These are phyloP conservation scores for Scedosporium minutisporum DNA, from an alignment of 2,329 filamentous ascomycete genomes.

Conservation along the genomic window DNA sequence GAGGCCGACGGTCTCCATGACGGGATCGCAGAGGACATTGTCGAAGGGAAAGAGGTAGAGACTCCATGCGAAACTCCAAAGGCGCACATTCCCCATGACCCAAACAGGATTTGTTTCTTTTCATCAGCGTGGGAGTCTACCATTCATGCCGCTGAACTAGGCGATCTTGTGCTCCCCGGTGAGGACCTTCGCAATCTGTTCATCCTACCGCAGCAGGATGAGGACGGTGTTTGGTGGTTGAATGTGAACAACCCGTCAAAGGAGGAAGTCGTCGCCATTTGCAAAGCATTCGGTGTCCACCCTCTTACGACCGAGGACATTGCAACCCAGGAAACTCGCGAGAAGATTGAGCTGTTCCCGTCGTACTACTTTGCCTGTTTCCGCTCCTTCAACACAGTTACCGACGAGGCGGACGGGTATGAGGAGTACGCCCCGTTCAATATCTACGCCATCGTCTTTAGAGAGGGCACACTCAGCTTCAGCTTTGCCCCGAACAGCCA, in stretches of 20 bases:
- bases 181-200: constrained; percentile 88
- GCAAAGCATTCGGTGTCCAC: constrained; percentile 91
- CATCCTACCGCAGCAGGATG: constrained; percentile 45
- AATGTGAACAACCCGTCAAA: constrained; percentile 86
- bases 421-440: constrained; percentile 91
- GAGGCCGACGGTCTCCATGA: constrained; percentile 46
- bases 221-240: constrained; percentile 90
- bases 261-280: constrained; percentile 79
- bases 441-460: constrained; percentile 93
- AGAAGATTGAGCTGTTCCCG: constrained; percentile 96
- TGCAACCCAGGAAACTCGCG: constrained; percentile 84
- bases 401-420: constrained; percentile 61
- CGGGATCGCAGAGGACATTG: constrained; percentile 19
- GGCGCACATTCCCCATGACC: constrained; percentile 36
- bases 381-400: constrained; percentile 74
- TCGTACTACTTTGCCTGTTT: constrained; percentile 99
- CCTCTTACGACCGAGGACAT: constrained; percentile 96
- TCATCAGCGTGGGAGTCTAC: constrained; percentile 91
- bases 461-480: constrained; percentile 89
- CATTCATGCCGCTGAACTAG: constrained; percentile 81
- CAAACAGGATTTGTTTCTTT: constrained; percentile 91
- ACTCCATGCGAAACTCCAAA: constrained; percentile 11
- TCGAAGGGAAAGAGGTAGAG: constrained; percentile 23
- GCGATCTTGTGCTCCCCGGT: constrained; percentile 78
- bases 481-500: constrained; percentile 84